Conservation (phyloP, 345 rosid species). For the Ricinus communis region DNA sequence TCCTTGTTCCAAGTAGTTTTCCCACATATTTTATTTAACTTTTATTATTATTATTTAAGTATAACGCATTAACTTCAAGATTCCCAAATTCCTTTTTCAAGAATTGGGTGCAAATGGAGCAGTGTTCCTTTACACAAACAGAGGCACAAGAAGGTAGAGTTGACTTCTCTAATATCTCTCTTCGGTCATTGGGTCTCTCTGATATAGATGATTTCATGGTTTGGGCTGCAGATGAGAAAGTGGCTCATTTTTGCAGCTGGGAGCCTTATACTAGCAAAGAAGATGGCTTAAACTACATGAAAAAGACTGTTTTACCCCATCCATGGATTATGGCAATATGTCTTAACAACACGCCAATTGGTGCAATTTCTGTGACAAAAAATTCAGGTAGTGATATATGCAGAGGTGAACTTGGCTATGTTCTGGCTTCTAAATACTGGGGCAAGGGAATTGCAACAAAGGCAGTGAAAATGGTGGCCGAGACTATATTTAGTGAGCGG, state of each 20-base stretch:
- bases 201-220: constrained; percentile 65
- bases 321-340: constrained; percentile 71
- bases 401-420: constrained; percentile 56
- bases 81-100: too few species aligned
- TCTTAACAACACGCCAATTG: constrained; percentile 46
- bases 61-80: background rate
- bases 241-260: constrained; percentile 53
- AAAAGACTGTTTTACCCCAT: constrained; percentile 34
- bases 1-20: background rate
- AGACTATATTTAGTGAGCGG: constrained; percentile 46
- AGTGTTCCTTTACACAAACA: background rate
- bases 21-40: too few species aligned
- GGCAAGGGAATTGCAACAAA: constrained; percentile 58
- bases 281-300: constrained; percentile 41
- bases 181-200: constrained; percentile 39
- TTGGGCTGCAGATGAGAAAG: constrained; percentile 57
- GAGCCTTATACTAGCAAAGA: constrained; percentile 54
- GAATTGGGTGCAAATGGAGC: background rate
- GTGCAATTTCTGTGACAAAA: constrained; percentile 48
- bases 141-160: background rate
- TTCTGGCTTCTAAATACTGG: constrained; percentile 47
- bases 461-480: constrained; percentile 48
- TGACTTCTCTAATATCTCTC: constrained; percentile 28
- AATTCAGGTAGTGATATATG: constrained; percentile 39
- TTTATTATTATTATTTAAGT: background rate